Percentiles rank a stretch among this genome's conserved stretches.
phyloP scores from a whole-genome alignment of 495 filamentous ascomycete genomes.

The Lepraria neglecta region DNA sequence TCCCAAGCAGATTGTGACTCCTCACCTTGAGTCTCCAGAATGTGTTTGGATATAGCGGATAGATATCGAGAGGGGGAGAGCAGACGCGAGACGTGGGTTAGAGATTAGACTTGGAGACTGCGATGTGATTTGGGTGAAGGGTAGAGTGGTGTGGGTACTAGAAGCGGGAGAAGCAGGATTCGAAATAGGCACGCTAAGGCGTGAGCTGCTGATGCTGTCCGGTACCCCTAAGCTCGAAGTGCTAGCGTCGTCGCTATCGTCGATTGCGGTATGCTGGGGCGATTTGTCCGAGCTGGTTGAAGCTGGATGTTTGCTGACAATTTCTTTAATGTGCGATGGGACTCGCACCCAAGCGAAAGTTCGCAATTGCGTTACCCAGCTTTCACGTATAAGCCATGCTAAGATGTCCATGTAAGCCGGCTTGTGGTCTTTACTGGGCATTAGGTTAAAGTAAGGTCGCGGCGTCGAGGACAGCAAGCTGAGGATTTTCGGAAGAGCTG shows the following conservation, averaged over 20 bases:
- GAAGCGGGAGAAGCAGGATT: constrained; percentile 28
- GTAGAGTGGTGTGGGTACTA: constrained; percentile 38
- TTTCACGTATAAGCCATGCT: constrained; percentile 83
- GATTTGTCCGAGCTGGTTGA: not conserved
- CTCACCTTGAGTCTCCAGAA: constrained; percentile 37
- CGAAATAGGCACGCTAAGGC: not conserved
- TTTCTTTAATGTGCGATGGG: constrained; percentile 43
- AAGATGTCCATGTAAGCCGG: constrained; percentile 81
- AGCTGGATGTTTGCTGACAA: constrained; percentile 31
- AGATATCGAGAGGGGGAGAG: constrained; percentile 66
- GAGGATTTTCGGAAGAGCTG: constrained; percentile 77
- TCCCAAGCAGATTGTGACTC: constrained; percentile 32
- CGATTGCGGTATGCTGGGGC: not conserved
- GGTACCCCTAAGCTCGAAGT: constrained; percentile 1
- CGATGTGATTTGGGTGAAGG: constrained; percentile 33
- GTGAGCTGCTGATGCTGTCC: constrained; percentile 11
- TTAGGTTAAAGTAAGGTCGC: constrained; percentile 69
- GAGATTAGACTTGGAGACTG: constrained; percentile 41
- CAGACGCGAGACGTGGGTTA: constrained; percentile 49
- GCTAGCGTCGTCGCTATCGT: constrained; percentile 4
- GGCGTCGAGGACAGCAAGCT: constrained; percentile 68
- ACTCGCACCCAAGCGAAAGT: constrained; percentile 77
- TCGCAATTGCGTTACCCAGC: constrained; percentile 86
- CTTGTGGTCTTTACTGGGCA: constrained; percentile 84
- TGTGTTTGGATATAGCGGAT: constrained; percentile 58